Base-by-base conservation (phyloP, 352 stramenopile genomes). In the Pythium coloratum region DNA sequence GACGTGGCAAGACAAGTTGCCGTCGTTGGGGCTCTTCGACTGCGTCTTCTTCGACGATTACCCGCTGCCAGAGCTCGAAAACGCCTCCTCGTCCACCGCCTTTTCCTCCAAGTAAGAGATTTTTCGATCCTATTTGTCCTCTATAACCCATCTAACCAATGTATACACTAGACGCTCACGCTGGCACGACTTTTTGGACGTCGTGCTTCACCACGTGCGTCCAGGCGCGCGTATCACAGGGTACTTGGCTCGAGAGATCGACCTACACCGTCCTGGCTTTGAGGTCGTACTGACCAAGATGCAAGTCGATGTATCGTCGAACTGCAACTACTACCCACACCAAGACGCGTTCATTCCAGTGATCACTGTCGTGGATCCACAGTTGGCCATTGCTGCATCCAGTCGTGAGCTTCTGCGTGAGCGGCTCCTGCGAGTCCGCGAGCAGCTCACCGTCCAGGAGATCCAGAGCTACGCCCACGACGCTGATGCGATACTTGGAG, bases 31-130 rank as follows among this genome's bases (percentile, higher is more conserved):
- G 46, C 53, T 73, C 24, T 94, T 91, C 30, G 82, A 94, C 70
- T 92, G 86, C 65, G 74, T 92, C 30, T 94, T 92, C 66, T 94
- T 94, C 62, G 86, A 94, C 66, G 86, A 94, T 66, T 94, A 89
- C 46, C 84, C 86, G 44, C 67, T 91, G 32, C 82, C 84, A 0
- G 84, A 92, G 66, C 70, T 89, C 26, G 76, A 76, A 70, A 33
- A 67, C 16, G 66, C 66, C 13, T 56, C 40, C 3, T 49, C 40
- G 13, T 49, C 40, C 5, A 13, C 40, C 40, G 4, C 4, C 2
- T 49, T 18, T 49, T 49, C 40, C 40, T 14, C 14, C 26, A 42
- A 28, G 44, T 24, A 24, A 24, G 20, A 24, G 20, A 24, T 24
- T 24, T 24, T 24, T 44, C 30, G 24, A 47, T 62, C n/a, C 6